Evolutionary conservation across 2,329 filamentous ascomycete species (phyloP).

Genomic region (Aspergillus fumigatus): DNA sequence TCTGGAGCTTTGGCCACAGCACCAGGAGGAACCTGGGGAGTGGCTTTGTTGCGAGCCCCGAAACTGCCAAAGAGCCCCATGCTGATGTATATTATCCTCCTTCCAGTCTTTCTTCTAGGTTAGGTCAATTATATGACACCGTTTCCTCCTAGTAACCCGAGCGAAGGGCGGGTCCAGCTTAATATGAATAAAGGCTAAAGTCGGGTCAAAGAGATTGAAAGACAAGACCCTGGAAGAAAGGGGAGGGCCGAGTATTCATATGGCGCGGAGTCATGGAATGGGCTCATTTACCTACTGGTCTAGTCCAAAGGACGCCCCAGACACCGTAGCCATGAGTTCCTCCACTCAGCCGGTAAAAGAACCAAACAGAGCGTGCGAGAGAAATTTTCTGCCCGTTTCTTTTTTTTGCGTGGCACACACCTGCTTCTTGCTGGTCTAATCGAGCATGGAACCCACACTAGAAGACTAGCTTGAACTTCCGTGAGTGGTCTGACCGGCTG

Average conservation of each 20-base stretch:
- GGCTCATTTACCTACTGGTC: background rate
- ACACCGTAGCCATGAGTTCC: background rate
- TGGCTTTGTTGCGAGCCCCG: background rate
- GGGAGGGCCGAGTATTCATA: background rate
- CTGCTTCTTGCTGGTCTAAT: background rate
- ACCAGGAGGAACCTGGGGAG: background rate
- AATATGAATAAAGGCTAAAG: background rate
- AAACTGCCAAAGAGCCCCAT: conserved; percentile 1
- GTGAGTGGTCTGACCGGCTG: background rate
- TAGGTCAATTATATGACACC: background rate
- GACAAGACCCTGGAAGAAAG: background rate
- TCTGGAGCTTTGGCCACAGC: background rate
- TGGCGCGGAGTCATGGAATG: background rate
- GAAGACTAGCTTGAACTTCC: background rate
- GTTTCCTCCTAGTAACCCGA: background rate
- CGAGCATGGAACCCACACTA: background rate
- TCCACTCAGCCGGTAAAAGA: background rate
- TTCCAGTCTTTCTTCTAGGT: background rate
- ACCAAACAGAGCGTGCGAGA: too few relatives aligned
- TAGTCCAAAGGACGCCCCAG: too few relatives aligned
- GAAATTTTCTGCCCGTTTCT: background rate
- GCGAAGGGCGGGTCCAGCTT: background rate
- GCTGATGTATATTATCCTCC: background rate
- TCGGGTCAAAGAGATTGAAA: background rate
- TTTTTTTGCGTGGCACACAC: conserved; percentile 1